phyloP scores from a whole-genome alignment of 345 rosid genomes.

The Noccaea bulbosa region DNA sequence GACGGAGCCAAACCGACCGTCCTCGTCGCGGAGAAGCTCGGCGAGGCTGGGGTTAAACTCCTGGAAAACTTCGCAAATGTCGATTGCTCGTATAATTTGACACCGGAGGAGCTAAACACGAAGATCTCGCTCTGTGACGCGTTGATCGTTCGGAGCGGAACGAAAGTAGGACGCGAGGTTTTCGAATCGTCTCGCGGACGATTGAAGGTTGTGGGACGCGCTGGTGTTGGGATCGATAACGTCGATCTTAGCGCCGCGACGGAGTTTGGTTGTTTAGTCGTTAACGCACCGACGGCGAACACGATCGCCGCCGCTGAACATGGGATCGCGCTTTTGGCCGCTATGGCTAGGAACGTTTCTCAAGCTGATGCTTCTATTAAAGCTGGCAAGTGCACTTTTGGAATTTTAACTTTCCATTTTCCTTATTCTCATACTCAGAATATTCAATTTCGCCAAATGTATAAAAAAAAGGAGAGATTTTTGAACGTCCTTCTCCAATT shows the following conservation, averaged over 20 bases:
- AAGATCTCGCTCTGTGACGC: conserved; percentile 91
- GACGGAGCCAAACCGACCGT: conserved; percentile 64
- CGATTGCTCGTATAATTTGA: conserved; percentile 72
- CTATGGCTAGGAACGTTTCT: conserved; percentile 81
- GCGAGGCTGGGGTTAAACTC: conserved; percentile 62
- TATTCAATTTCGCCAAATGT: background rate
- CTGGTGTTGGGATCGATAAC: conserved; percentile 89
- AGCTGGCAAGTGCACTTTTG: conserved; percentile 57
- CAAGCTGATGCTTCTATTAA: conserved; percentile 84
- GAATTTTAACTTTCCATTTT: background rate
- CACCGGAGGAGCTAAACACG: conserved; percentile 79
- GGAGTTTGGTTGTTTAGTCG: conserved; percentile 83
- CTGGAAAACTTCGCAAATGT: conserved; percentile 64
- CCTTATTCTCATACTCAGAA: background rate
- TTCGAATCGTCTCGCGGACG: conserved; percentile 74
- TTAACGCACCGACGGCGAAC: conserved; percentile 86
- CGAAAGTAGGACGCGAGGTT: conserved; percentile 73
- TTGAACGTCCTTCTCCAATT: too few relatives aligned
- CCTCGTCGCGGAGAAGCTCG: conserved; percentile 82
- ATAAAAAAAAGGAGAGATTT: background rate
- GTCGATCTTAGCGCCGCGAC: conserved; percentile 89
- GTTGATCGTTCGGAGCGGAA: conserved; percentile 75
- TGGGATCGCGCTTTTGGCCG: conserved; percentile 76
- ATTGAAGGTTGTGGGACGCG: conserved; percentile 84
- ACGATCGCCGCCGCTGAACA: conserved; percentile 92